phyloP scores from a whole-genome alignment of 495 filamentous ascomycete species.

The Penicillium maclennaniae region DNA sequence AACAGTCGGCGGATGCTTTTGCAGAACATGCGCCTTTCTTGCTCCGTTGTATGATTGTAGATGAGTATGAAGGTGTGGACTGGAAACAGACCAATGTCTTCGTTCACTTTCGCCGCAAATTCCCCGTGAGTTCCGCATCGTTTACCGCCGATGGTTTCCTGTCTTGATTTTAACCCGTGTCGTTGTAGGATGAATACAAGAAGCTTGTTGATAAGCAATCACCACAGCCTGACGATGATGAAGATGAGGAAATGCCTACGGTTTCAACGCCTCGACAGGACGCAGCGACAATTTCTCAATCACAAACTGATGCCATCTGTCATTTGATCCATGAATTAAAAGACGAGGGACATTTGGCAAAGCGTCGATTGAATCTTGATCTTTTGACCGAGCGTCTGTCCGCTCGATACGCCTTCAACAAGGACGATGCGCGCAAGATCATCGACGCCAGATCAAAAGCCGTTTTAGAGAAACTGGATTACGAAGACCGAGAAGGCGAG shows the following conservation, averaged over 20 bases:
- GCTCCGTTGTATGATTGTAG: conserved; percentile 55
- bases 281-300: conserved; percentile 27
- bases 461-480: conserved; percentile 36
- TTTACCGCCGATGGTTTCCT: background rate
- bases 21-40: conserved; percentile 53
- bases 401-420: conserved; percentile 18
- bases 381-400: conserved; percentile 24
- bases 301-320: conserved; percentile 38
- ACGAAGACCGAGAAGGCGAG: conserved; percentile 24
- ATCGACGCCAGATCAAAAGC: conserved; percentile 30
- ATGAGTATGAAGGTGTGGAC: conserved; percentile 51
- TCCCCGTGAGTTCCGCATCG: conserved; percentile 31
- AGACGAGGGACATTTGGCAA: conserved; percentile 42
- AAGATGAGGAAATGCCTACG: conserved; percentile 21
- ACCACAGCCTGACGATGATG: conserved; percentile 22
- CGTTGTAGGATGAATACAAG: conserved; percentile 40
- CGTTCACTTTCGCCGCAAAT: conserved; percentile 48
- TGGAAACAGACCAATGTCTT: conserved; percentile 55
- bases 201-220: conserved; percentile 30
- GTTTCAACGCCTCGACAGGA: conserved; percentile 27
- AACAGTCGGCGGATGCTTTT: conserved; percentile 49
- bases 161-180: background rate
- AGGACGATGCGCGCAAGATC: conserved; percentile 37
- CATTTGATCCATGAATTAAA: conserved; percentile 35
- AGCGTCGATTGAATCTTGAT: conserved; percentile 42